A percentile compares a stretch with the other conserved stretches of the same genome.
Conservation (phyloP, 1,284 basidiomycete species). For the Ceratobasidium sp. region DNA sequence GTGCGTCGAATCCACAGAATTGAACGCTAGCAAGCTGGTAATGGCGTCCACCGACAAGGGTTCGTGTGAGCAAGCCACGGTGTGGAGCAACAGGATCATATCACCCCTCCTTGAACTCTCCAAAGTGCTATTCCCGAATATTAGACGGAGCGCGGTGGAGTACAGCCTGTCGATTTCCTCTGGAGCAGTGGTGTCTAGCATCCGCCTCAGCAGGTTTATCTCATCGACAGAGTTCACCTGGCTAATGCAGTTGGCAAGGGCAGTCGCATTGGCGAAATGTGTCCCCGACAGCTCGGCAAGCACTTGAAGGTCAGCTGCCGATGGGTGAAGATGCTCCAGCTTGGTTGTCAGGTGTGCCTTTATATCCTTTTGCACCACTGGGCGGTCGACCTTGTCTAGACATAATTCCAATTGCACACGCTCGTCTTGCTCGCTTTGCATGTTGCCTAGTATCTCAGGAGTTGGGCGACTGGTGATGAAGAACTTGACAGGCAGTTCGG, state of each 20-base stretch:
- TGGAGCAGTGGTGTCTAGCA: neutral
- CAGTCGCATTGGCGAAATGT: neutral
- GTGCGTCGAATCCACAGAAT: neutral
- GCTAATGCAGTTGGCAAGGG: neutral
- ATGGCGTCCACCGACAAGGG: neutral
- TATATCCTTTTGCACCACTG: constrained; percentile 3
- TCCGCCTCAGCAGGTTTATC: too few relatives aligned
- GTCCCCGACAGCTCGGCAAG: neutral
- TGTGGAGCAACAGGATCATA: neutral
- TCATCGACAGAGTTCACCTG: too few relatives aligned
- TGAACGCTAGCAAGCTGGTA: neutral
- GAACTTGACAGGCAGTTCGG: neutral
- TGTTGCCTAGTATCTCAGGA: neutral
- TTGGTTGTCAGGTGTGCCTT: neutral
- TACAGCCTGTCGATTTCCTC: constrained; percentile 1
- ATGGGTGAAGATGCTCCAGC: neutral
- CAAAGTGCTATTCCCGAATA: neutral
- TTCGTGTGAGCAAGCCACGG: constrained; percentile 5
- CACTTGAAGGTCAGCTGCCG: neutral
- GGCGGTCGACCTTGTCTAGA: neutral
- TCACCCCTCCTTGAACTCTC: neutral
- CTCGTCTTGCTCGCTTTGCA: neutral
- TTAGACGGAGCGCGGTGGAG: neutral
- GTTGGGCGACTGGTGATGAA: constrained; percentile 19
- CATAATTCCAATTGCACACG: too few relatives aligned